Base-by-base conservation (phyloP, 768 basidiomycete genomes). In the Phaffia australis region DNA sequence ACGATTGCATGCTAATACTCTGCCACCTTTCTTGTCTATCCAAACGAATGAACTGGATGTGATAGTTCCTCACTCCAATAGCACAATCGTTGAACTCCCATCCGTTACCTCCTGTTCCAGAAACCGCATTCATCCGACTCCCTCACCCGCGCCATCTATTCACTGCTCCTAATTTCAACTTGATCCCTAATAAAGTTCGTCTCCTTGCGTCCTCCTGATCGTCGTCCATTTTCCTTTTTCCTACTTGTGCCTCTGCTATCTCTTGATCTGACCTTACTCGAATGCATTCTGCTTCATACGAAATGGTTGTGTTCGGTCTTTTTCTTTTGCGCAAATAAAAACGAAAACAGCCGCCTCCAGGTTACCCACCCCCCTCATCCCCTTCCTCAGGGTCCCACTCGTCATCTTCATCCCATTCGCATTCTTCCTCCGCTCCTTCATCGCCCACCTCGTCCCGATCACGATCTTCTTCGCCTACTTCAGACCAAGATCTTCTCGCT, bases 71-170 rank as follows among this genome's bases (percentile, higher is more conserved):
- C 11, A 74, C 76, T 6, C 72, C 73, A 19, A 60, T 79, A 32
- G 77, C 79, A 1, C 74, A 77, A 25, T 72, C 75, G 29, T 72
- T 80, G 56, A 80, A 80, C 69, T 73, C 74, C 0, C 72, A 74
- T 19, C 78, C 79, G 0, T 72, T 80, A 1, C 79, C 79, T 0
- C 71, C 76, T 30, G 69, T 80, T 30, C 73, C 75, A 16, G 79
- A 79, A 71, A 59, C 67, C 15, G 73, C 77, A 9, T 79, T 78
- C 71, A 71, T 80, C 60, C 73, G 77, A 2, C 72, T 80, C 4
- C 79, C 79, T 0, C 77, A 76, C 0, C 71, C 74, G 0, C 68
- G 74, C 46, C 75, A 79, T 48, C 72, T 77, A 11, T 73, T 80
- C 29, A 76, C 77, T 1, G 74, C 76, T 29, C 75, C 77, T 21